Base-by-base conservation (phyloP, 2,329 filamentous ascomycete genomes). In the Chaetomiaceae sp. region DNA sequence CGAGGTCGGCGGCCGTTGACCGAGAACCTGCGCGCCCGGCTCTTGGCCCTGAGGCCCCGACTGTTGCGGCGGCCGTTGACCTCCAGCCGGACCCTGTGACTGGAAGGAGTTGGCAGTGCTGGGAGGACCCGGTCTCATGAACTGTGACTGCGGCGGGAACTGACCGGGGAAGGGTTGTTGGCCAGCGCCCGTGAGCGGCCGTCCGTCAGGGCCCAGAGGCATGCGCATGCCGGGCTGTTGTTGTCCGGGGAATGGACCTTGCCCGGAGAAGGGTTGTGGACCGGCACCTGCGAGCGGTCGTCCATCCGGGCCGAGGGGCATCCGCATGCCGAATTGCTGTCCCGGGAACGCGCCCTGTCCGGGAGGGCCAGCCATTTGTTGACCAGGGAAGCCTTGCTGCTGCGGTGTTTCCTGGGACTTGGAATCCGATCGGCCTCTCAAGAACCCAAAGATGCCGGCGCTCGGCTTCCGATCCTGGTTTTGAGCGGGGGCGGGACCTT, bases 401-500 rank as follows among this genome's bases (percentile, higher is more conserved):
- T 56, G 51, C 20, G 52, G 46, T 23, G 47, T 42, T 34, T 58
- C 57, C 47, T 55, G 56, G 3, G 47, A 23, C 46, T 58, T 61
- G 15, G 55, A 46, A 36, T 60, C 59, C 3, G 57, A 45, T 14
- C 49, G 44, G 9, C 54, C 56, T 19, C 53, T 58, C 48, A 63
- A 54, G 23, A 62, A 54, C 6, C 62, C 61, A 19, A 64, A 59
- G n/a, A 64, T 20, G 17, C 61, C 62, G 12, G 53, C 51, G 17
- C 43, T 51, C 9, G 54, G 38, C 23, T 61, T 63, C 22, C 54
- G 54, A 6, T 38, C 46, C 34, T 54, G 52, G 14, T 54, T 57
- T 4, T 49, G 37, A n/a, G 54, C 48, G 1, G 47, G 37, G 19
- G 17, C 19, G 5, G 46, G 31, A 17, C 29, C 47, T 44, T 58